Base-by-base conservation (phyloP, 352 stramenopile species). In the Pythium inflatum region DNA sequence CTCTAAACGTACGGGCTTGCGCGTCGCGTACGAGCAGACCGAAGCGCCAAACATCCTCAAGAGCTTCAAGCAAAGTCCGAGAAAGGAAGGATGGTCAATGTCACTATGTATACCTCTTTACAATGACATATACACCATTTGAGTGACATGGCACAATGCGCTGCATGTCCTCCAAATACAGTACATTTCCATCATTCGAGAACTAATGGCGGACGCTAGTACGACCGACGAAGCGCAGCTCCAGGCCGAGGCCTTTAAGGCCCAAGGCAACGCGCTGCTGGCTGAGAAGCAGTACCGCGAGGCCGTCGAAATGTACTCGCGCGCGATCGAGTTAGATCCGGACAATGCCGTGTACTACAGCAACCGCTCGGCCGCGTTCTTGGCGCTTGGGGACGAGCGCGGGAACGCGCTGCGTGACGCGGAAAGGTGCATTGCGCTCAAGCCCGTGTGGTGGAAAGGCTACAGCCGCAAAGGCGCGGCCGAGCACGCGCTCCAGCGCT, bases 391-490 rank as follows among this genome's bases (percentile, higher is more conserved):
- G 24, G 88, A 95, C 69, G 85, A 87, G 38, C 86, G 89, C 36
- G 81, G 85, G 40, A 95, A 94, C 67, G 89, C 89, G 31, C 67
- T 94, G 18, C 79, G 79, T 25, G 89, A 96, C 71, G 89, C 89
- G 2, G 82, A 95, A 46, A 78, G 59, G 34, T 96, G 89, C 62
- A 90, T 96, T 36, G 83, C 83, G 50, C 73, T 92, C 13, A 75
- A 77, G n/a, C 86, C 85, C 63, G 79, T 91, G 36, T 96, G 89
- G 89, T 92, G 82, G 85, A 96, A 96, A 72, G 88, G 89, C 0
- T 96, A 92, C 76, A 91, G 82, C 34, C 89, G 89, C 56, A 93
- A 94, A 58, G 89, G 89, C 4, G 87, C 89, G 4, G 89, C 89
- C 0, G 80, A 94, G 64, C 83, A 94, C 64, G 86, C 88, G 55